Percentiles rank a stretch among this genome's conserved stretches.
These are phyloP conservation scores for Pseudogymnoascus sp. DNA, from an alignment of 2,329 filamentous ascomycete genomes.

Conservation along the genomic window DNA sequence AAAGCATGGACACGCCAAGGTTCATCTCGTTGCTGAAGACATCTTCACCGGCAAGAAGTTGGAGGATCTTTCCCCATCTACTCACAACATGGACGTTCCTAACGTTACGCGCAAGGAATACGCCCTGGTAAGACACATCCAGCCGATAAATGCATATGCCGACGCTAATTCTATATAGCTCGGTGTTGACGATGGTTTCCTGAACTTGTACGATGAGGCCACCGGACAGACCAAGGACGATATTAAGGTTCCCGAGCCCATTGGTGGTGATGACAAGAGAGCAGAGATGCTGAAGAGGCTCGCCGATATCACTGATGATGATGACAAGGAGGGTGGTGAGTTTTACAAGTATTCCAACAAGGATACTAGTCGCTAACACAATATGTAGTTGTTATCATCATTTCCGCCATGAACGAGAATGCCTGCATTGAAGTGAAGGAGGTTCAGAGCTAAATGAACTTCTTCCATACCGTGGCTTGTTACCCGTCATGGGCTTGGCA, in stretches of 20 bases:
- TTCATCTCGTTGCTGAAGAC: slow-evolving; percentile 94
- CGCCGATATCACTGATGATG: slow-evolving; percentile 64
- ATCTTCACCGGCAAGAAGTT: slow-evolving; percentile 99
- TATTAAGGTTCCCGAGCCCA: slow-evolving; percentile 76
- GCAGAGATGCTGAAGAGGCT: slow-evolving; percentile 68
- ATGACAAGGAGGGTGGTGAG: slow-evolving; percentile 94
- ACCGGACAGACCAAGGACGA: slow-evolving; percentile 81
- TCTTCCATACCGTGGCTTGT: background rate
- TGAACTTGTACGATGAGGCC: slow-evolving; percentile 84
- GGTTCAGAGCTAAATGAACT: slow-evolving; percentile 42
- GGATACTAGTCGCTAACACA: slow-evolving; percentile 17
- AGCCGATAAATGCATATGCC: background rate
- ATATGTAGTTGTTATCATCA: slow-evolving; percentile 72
- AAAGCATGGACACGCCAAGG: slow-evolving; percentile 99
- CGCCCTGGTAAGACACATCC: slow-evolving; percentile 68
- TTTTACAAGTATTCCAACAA: slow-evolving; percentile 23
- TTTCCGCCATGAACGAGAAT: slow-evolving; percentile 96
- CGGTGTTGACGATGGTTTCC: slow-evolving; percentile 90
- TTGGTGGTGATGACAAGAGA: slow-evolving; percentile 46
- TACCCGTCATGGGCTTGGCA: slow-evolving; percentile 1
- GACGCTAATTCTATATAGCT: slow-evolving; percentile 47
- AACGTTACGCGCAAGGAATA: slow-evolving; percentile 85
- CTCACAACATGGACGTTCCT: slow-evolving; percentile 96
- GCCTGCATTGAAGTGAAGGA: slow-evolving; percentile 89
- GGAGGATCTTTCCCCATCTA: slow-evolving; percentile 97